phyloP scores from a whole-genome alignment of 192 early-diverging fungal species.

The Spinellus fusiger region DNA sequence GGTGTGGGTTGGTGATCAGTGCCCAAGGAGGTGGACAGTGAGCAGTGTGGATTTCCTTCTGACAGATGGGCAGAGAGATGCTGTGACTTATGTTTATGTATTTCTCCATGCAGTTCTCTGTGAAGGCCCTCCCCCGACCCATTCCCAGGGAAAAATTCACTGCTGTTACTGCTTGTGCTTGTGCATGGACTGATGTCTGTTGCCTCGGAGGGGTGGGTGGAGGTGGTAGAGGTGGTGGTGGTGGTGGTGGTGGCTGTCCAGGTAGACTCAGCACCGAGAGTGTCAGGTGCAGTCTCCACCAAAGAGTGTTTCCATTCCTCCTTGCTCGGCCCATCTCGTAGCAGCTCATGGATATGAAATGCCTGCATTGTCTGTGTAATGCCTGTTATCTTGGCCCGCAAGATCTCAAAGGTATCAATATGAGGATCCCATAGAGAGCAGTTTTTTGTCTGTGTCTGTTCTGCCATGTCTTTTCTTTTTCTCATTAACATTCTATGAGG shows the following conservation, averaged over 20 bases:
- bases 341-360: slow-evolving; percentile 14
- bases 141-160: too few species aligned
- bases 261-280: not conserved
- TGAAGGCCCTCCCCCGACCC: too few species aligned
- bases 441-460: not conserved
- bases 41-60: too few species aligned
- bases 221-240: not conserved
- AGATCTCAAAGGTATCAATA: slow-evolving; percentile 18
- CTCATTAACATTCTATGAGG: too few species aligned
- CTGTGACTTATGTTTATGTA: too few species aligned
- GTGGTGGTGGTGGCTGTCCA: not conserved
- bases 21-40: too few species aligned
- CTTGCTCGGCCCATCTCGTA: not conserved
- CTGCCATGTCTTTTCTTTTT: not conserved
- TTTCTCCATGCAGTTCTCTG: too few species aligned
- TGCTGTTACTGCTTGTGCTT: too few species aligned
- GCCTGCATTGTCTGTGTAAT: slow-evolving; percentile 16
- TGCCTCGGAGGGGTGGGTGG: not conserved
- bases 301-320: too few species aligned
- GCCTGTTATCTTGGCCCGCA: slow-evolving; percentile 15
- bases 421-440: slow-evolving; percentile 13
- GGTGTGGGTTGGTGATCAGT: too few species aligned
- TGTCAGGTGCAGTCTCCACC: too few species aligned
- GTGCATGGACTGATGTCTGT: not conserved
- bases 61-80: too few species aligned